These are phyloP conservation scores for Podospora tetraspora DNA, from an alignment of 495 filamentous ascomycete species.

Conservation along the genomic window DNA sequence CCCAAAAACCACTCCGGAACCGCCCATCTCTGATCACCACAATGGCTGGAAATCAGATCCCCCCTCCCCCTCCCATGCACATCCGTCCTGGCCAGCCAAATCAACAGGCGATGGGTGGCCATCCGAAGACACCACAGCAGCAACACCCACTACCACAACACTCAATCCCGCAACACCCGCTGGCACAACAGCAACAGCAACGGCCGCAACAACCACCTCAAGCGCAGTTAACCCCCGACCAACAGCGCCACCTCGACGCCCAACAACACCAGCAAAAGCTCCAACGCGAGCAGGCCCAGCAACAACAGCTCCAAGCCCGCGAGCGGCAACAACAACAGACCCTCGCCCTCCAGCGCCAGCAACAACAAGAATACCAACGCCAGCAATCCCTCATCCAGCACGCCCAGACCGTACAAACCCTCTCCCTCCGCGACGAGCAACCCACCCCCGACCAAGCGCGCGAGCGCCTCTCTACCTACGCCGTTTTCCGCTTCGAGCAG, in stretches of 20 bases:
- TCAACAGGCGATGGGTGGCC: background rate
- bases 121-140: background rate
- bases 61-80: background rate
- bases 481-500: background rate
- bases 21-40: background rate
- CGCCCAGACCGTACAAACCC: background rate
- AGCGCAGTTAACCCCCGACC: background rate
- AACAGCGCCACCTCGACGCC: background rate
- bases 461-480: background rate
- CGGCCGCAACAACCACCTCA: background rate
- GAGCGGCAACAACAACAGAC: background rate
- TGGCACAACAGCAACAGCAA: constrained; percentile 1
- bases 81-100: background rate
- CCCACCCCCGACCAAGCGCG: background rate
- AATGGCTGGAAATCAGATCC: background rate
- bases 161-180: background rate
- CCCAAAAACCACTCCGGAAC: background rate
- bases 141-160: background rate
- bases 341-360: background rate
- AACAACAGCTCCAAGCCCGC: background rate
- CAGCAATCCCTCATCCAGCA: background rate
- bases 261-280: background rate
- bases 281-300: background rate
- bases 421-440: background rate
- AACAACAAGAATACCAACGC: background rate